Evolutionary conservation across 148 eudicot genomes (phyloP).

Genomic region (Simmondsia chinensis): DNA sequence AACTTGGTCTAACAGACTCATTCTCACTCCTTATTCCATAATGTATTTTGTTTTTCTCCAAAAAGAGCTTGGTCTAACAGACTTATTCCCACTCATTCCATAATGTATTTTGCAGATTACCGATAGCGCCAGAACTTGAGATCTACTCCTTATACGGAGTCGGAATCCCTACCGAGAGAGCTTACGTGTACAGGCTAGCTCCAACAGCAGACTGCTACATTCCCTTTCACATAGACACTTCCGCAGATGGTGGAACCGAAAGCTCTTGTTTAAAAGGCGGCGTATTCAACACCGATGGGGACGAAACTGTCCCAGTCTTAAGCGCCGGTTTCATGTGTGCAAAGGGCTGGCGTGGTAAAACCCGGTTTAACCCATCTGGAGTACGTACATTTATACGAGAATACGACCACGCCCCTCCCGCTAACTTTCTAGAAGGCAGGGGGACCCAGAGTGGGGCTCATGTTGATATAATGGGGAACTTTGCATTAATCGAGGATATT

Average conservation of each 20-base stretch:
- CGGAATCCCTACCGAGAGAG: slow-evolving; percentile 85
- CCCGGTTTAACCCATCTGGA: slow-evolving; percentile 84
- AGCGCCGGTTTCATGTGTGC: slow-evolving; percentile 88
- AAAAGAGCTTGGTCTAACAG: too few relatives aligned
- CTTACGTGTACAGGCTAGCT: slow-evolving; percentile 63
- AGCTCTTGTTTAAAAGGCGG: slow-evolving; percentile 60
- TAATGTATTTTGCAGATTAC: slow-evolving; percentile 39
- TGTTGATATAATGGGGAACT: slow-evolving; percentile 86
- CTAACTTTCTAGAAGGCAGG: slow-evolving; percentile 70
- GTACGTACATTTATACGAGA: slow-evolving; percentile 54
- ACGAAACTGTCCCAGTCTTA: slow-evolving; percentile 80
- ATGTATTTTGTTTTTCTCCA: neutral
- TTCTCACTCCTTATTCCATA: too few relatives aligned
- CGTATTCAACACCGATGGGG: slow-evolving; percentile 73
- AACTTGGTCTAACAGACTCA: too few relatives aligned
- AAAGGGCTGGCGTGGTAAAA: slow-evolving; percentile 80
- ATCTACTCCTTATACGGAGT: slow-evolving; percentile 82
- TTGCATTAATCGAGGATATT: slow-evolving; percentile 70
- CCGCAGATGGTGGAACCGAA: slow-evolving; percentile 42
- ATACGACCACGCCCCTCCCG: slow-evolving; percentile 74
- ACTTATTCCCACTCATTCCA: neutral
- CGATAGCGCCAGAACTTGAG: slow-evolving; percentile 84
- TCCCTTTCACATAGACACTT: slow-evolving; percentile 73
- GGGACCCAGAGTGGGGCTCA: slow-evolving; percentile 92
- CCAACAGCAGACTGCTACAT: slow-evolving; percentile 58